These are phyloP conservation scores for Diphasiastrum complanatum DNA, from an alignment of 83 land plant species.

Conservation along the genomic window DNA sequence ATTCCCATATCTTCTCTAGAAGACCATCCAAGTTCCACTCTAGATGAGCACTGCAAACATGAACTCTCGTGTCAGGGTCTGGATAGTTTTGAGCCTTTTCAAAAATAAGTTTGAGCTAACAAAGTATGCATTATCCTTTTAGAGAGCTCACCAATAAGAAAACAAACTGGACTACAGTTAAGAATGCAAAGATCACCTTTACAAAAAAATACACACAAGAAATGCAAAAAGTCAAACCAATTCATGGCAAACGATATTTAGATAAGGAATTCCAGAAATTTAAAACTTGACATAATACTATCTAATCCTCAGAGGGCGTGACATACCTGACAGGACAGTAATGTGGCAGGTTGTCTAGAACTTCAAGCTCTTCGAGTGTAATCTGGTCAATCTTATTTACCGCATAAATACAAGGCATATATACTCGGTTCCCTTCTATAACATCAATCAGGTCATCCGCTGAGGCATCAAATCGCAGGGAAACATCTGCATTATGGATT, in stretches of 20 bases:
- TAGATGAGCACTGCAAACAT: conserved; percentile 72
- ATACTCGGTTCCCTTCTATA: conserved; percentile 93
- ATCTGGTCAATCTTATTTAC: conserved; percentile 98
- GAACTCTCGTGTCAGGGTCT: neutral
- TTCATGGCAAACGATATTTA: neutral
- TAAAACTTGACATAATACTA: too few species aligned
- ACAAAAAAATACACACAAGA: too few species aligned
- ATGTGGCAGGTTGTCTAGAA: conserved; percentile 95
- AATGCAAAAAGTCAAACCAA: too few species aligned
- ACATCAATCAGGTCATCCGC: conserved; percentile 99
- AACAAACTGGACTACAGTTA: too few species aligned
- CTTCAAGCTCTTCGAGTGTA: conserved; percentile 92
- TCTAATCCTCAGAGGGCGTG: neutral
- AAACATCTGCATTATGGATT: conserved; percentile 95
- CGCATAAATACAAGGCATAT: conserved; percentile 94
- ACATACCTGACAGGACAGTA: conserved; percentile 94
- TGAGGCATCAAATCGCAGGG: conserved; percentile 93
- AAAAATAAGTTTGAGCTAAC: neutral
- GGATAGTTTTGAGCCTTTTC: neutral
- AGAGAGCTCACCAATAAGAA: too few species aligned
- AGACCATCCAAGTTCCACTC: conserved; percentile 99
- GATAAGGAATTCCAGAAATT: too few species aligned
- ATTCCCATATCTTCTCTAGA: conserved; percentile 95
- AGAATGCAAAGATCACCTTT: too few species aligned
- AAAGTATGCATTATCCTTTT: too few species aligned